A percentile compares a stretch with the other conserved stretches of the same genome.
phyloP scores from a whole-genome alignment of 345 rosid species.

The Euphorbia lathyris region DNA sequence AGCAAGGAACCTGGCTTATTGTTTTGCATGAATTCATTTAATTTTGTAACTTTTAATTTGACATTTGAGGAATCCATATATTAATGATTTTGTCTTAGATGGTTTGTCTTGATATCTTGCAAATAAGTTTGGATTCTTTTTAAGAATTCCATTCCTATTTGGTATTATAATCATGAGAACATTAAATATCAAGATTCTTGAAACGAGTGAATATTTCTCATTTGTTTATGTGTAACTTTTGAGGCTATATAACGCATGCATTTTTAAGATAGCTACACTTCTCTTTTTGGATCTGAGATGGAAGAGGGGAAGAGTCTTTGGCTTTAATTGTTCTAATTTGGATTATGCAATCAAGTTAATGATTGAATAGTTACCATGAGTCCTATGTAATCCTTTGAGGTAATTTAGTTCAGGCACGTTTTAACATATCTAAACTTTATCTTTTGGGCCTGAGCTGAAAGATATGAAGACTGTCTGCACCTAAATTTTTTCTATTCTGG shows the following conservation, averaged over 20 bases:
- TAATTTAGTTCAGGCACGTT: neutral
- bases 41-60: neutral
- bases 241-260: neutral
- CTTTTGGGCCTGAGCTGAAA: neutral
- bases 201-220: neutral
- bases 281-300: too few species aligned
- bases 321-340: too few species aligned
- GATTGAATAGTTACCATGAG: too few species aligned
- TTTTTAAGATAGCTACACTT: too few species aligned
- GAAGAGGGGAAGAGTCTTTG: too few species aligned
- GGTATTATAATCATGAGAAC: neutral
- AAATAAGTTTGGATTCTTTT: neutral
- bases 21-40: neutral
- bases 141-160: neutral
- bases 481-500: neutral
- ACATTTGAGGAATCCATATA: neutral
- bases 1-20: neutral
- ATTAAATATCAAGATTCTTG: constrained; percentile 1
- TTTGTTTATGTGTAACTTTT: neutral
- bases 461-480: neutral
- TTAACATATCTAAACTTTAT: neutral
- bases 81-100: neutral
- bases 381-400: neutral
- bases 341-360: too few species aligned
- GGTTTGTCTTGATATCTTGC: neutral